These are phyloP conservation scores for Wickerhamiella infanticola DNA, from an alignment of 1,139 yeast species.

Conservation along the genomic window DNA sequence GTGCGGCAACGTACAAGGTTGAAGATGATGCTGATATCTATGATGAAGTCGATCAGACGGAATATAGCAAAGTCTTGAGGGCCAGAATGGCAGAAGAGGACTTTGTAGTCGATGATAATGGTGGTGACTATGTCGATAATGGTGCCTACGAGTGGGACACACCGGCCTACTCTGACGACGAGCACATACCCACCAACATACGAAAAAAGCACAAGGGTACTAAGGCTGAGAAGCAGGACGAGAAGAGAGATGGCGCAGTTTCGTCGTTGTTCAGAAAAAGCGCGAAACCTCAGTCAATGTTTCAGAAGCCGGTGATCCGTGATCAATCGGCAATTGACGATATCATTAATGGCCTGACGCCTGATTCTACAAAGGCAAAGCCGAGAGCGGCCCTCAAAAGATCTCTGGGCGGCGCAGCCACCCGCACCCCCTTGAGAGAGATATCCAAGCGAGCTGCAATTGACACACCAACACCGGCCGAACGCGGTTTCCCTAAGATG, in stretches of 20 bases:
- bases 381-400: neutral
- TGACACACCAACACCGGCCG: neutral
- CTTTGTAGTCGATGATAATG: conserved; percentile 86
- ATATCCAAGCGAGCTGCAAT: neutral
- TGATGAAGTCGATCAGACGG: conserved; percentile 75
- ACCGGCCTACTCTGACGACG: conserved; percentile 23
- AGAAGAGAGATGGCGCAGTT: conserved; percentile 6
- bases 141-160: conserved; percentile 81
- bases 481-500: neutral
- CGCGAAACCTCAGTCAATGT: neutral
- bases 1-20: neutral
- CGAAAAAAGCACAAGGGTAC: conserved; percentile 19
- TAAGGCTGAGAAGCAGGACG: conserved; percentile 9
- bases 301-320: neutral
- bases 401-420: neutral
- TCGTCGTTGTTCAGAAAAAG: neutral
- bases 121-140: conserved; percentile 78
- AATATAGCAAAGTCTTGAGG: conserved; percentile 61
- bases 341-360: neutral
- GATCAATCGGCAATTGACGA: neutral
- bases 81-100: conserved; percentile 73
- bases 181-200: conserved; percentile 13
- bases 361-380: neutral
- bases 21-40: conserved; percentile 39
- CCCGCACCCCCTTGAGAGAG: neutral